Percentiles rank a stretch among this genome's conserved stretches.
These are phyloP conservation scores for Alternaria conjuncta DNA, from an alignment of 2,329 filamentous ascomycete species.

Conservation along the genomic window DNA sequence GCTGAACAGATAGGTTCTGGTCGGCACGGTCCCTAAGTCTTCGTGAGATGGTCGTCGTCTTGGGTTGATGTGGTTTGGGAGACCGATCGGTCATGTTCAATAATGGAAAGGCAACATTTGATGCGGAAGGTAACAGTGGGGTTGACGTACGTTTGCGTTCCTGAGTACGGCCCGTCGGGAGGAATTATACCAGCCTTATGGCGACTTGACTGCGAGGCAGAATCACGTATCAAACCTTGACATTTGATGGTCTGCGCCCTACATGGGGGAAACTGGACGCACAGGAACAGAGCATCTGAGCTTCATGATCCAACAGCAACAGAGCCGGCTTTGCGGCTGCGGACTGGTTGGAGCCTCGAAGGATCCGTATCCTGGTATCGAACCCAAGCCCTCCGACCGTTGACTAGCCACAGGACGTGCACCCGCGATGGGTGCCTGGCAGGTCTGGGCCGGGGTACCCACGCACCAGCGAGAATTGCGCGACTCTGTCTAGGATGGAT, in stretches of 20 bases:
- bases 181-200: slow-evolving; percentile 43
- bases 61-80: slow-evolving; percentile 32
- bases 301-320: slow-evolving; percentile 36
- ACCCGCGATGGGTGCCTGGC: slow-evolving; percentile 33
- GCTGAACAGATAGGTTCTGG: slow-evolving; percentile 37
- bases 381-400: slow-evolving; percentile 47
- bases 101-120: slow-evolving; percentile 36
- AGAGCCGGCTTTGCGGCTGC: slow-evolving; percentile 46
- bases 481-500: slow-evolving; percentile 21
- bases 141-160: slow-evolving; percentile 45
- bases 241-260: slow-evolving; percentile 43
- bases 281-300: slow-evolving; percentile 41
- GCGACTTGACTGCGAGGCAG: slow-evolving; percentile 41
- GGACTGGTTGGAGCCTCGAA: slow-evolving; percentile 47
- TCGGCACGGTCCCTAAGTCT: slow-evolving; percentile 41
- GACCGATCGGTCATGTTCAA: slow-evolving; percentile 47
- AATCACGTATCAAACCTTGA: slow-evolving; percentile 35
- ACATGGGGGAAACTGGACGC: slow-evolving; percentile 43
- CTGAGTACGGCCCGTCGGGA: slow-evolving; percentile 27
- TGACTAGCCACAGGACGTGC: slow-evolving; percentile 40
- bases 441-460: slow-evolving; percentile 28
- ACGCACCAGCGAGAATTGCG: slow-evolving; percentile 29
- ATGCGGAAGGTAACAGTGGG: slow-evolving; percentile 36
- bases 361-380: slow-evolving; percentile 43
- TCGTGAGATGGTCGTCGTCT: slow-evolving; percentile 45